Conservation (phyloP, 176 grass and related monocot genomes). For the Luzula sylvatica region DNA sequence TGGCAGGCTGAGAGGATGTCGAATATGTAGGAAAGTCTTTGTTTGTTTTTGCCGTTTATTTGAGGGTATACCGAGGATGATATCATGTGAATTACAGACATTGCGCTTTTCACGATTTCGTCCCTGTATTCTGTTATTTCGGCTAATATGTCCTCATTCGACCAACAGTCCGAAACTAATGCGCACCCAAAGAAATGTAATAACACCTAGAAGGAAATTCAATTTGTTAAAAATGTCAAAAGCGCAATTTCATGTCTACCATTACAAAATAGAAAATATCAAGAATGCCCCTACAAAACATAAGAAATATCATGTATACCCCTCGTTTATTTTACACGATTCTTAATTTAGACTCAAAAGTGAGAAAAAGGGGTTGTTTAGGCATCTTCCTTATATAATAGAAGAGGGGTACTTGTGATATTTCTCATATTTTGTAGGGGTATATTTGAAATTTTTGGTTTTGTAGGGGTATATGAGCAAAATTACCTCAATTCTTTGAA, state of each 20-base stretch:
- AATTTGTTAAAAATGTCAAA: slow-evolving; percentile 14
- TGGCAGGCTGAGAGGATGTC: slow-evolving; percentile 80
- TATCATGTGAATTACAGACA: slow-evolving; percentile 68
- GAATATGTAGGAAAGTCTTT: slow-evolving; percentile 78
- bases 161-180: slow-evolving; percentile 79
- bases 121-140: slow-evolving; percentile 88
- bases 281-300: too few relatives aligned
- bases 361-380: too few relatives aligned
- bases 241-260: background rate
- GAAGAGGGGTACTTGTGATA: too few relatives aligned
- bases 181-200: slow-evolving; percentile 65
- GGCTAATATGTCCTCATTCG: slow-evolving; percentile 68
- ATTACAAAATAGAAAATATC: background rate
- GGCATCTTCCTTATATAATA: too few relatives aligned
- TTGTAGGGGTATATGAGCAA: slow-evolving; percentile 10
- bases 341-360: too few relatives aligned
- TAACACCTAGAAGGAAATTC: slow-evolving; percentile 54
- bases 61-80: slow-evolving; percentile 58
- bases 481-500: slow-evolving; percentile 66
- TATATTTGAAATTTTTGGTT: too few relatives aligned
- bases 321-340: too few relatives aligned
- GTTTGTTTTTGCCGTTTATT: slow-evolving; percentile 81
- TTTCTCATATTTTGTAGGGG: too few relatives aligned
- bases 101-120: slow-evolving; percentile 69
- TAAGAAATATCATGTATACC: too few relatives aligned